Evolutionary conservation across 306 rosid species (phyloP), one percentile per base, ranked within the genome.

Genomic region (Mimosa bimucronata): DNA sequence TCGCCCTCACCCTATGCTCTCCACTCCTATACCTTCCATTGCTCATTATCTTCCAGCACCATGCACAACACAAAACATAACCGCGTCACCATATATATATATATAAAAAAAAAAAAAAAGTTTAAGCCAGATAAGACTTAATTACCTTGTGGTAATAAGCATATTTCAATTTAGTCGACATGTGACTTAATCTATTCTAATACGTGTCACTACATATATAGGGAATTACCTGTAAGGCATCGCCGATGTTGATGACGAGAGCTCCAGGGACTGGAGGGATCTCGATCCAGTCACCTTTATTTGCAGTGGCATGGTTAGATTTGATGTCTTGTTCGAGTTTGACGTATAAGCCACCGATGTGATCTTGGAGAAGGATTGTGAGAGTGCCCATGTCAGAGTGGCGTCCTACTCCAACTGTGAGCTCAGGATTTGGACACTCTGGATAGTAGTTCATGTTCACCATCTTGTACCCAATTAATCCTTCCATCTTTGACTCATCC

Each of bases 361-460:
- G 92, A 76, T 92, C 94, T 78, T 92, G 90, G 25, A 92, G 89
- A 1, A 92, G 64, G 71, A 92, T 88, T 2, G 94, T 90, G 28
- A 92, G 25, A 11, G 87, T 77, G 19, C 92, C 90, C 85, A 90
- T 79, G 70, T 92, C 91, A 0, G 94, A 90, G 86, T 90, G 97
- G 2, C 97, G 87, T 52, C 94, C 92, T 28, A 86, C 91, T 5
- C 92, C 97, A 0, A 92, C 89, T 2, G 97, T 88, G 11, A 92
- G 92, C 26, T 92, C 92, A 16, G 97, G 97, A 69, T 86, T 79
- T n/a, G 92, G 97, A 70, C 97, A 92, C 46, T 83, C 23, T 25
- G 97, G 92, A 58, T 90, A 92, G 79, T 53, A 90, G 76, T 90
- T 90, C 94, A 92, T 84, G 87, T 87, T 87, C 23, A 88, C 90